Conservation (phyloP, 164 flowering plant species). For the Taxillus chinensis region DNA sequence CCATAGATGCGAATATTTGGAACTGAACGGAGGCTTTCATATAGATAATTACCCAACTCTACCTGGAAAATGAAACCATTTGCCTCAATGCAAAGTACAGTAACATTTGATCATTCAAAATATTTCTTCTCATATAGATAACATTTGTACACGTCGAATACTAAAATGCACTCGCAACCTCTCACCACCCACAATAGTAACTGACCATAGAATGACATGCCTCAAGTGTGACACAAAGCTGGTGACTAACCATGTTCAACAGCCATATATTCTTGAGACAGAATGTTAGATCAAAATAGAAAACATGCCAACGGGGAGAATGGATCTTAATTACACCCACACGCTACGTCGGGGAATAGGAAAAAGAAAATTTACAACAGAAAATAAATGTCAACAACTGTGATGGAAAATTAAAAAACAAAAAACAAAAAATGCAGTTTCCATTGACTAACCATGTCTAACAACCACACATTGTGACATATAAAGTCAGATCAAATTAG, state of each 20-base stretch:
- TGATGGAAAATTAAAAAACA: too few relatives aligned
- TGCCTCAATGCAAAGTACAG: neutral
- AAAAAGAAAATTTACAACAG: too few relatives aligned
- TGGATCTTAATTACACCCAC: too few relatives aligned
- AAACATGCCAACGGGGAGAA: too few relatives aligned
- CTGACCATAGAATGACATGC: too few relatives aligned
- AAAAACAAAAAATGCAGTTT: too few relatives aligned
- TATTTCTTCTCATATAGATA: neutral
- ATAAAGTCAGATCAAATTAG: too few relatives aligned
- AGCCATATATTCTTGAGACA: neutral
- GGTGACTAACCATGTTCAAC: neutral
- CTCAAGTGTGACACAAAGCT: neutral
- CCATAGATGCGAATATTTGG: conserved; percentile 69
- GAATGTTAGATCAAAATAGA: too few relatives aligned
- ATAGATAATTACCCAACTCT: conserved; percentile 60
- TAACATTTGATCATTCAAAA: neutral
- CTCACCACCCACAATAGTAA: neutral
- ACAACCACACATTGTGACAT: too few relatives aligned
- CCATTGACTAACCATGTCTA: too few relatives aligned
- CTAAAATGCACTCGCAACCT: neutral
- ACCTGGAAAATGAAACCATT: conserved; percentile 25
- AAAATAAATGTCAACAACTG: too few relatives aligned
- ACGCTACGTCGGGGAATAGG: too few relatives aligned
- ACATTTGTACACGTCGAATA: neutral
- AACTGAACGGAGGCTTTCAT: conserved; percentile 46